A percentile compares a stretch with the other conserved stretches of the same genome.
Evolutionary conservation across 768 basidiomycete species (phyloP).

Genomic region (Boletus rufocinnamomeus): DNA sequence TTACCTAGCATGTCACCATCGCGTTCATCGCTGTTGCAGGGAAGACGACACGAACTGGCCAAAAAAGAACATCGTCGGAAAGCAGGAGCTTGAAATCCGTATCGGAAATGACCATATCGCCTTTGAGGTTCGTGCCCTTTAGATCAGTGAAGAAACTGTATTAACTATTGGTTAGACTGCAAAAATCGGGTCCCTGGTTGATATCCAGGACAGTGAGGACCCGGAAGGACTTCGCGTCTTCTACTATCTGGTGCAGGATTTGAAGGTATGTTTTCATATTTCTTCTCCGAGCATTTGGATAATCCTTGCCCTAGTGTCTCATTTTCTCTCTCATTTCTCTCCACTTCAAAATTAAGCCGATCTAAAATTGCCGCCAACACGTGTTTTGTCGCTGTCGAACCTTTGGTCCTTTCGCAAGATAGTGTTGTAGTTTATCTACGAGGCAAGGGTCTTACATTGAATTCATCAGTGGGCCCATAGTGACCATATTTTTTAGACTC

Average conservation of each 20-base stretch:
- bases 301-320: conserved; percentile 64
- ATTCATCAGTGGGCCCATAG: neutral
- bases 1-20: neutral
- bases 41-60: conserved; percentile 99
- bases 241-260: conserved; percentile 97
- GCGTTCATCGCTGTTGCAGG: conserved; percentile 45
- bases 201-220: conserved; percentile 96
- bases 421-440: conserved; percentile 22
- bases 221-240: conserved; percentile 97
- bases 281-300: conserved; percentile 2
- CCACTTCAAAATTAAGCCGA: conserved; percentile 99
- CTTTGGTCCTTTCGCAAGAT: conserved; percentile 26
- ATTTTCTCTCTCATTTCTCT: conserved; percentile 98
- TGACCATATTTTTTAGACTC: conserved; percentile 16
- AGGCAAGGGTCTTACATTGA: conserved; percentile 17
- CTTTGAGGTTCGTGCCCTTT: conserved; percentile 71
- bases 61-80: conserved; percentile 98
- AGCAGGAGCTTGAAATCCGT: conserved; percentile 96
- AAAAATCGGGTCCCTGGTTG: conserved; percentile 95
- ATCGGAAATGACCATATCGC: conserved; percentile 94
- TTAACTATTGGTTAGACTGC: conserved; percentile 67
- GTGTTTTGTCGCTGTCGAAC: conserved; percentile 7
- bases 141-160: neutral
- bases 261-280: conserved; percentile 62
- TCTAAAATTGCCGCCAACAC: conserved; percentile 44